A percentile compares a stretch with the other conserved stretches of the same genome.
Evolutionary conservation across 768 basidiomycete genomes (phyloP).

Genomic region (Sarcodon sp.): DNA sequence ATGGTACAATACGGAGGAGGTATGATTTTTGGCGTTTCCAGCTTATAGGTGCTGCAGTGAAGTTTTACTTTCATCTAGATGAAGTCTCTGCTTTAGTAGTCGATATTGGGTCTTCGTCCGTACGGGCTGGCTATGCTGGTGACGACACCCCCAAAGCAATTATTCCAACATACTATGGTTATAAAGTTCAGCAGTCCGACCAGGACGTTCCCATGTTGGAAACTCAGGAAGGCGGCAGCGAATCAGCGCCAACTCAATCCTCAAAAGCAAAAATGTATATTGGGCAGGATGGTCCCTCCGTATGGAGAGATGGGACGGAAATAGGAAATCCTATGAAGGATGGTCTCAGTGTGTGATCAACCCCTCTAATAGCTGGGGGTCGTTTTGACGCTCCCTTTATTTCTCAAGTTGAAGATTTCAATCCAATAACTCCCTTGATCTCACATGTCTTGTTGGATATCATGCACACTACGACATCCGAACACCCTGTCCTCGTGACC

Average conservation of each 20-base stretch:
- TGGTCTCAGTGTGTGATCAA: slow-evolving; percentile 55
- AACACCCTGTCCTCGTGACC: slow-evolving; percentile 88
- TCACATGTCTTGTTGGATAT: slow-evolving; percentile 64
- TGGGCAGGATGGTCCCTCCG: slow-evolving; percentile 78
- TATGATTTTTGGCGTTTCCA: slow-evolving; percentile 19
- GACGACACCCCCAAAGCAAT: slow-evolving; percentile 93
- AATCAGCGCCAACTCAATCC: slow-evolving; percentile 19
- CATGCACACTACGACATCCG: slow-evolving; percentile 63
- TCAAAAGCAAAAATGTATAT: slow-evolving; percentile 54
- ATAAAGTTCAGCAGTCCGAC: slow-evolving; percentile 23
- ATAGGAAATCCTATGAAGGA: slow-evolving; percentile 74
- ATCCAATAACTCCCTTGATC: slow-evolving; percentile 56
- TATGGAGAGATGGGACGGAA: slow-evolving; percentile 89
- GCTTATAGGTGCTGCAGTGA: not conserved
- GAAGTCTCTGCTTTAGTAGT: slow-evolving; percentile 96
- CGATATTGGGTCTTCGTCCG: slow-evolving; percentile 83
- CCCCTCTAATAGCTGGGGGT: not conserved
- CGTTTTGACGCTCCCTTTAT: not conserved
- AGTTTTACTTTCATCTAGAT: slow-evolving; percentile 33
- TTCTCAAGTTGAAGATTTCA: slow-evolving; percentile 42
- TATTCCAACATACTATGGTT: slow-evolving; percentile 84
- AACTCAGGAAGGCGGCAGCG: slow-evolving; percentile 21
- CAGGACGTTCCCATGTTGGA: slow-evolving; percentile 45
- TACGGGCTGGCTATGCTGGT: slow-evolving; percentile 94
- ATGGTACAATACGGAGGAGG: slow-evolving; percentile 90